A percentile compares a stretch with the other conserved stretches of the same genome.
Evolutionary conservation across 31 red algal species (phyloP).

Genomic region (Bonnemaisonia californica): DNA sequence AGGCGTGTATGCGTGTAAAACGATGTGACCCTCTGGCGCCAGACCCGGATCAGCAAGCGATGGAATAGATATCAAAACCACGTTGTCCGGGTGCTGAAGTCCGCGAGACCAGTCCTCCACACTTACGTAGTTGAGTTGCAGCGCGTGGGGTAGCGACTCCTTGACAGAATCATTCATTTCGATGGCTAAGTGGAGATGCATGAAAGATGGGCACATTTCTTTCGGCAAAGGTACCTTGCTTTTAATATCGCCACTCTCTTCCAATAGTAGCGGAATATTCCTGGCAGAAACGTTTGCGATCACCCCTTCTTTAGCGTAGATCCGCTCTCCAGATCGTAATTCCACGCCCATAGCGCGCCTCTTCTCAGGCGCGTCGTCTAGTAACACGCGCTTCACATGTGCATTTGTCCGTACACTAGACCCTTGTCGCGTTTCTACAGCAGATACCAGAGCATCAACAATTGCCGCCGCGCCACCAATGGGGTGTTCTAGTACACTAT

Average conservation of each 20-base stretch:
- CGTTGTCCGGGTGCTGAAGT: constrained; percentile 63
- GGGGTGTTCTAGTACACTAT: constrained; percentile 71
- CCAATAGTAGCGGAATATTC: constrained; percentile 44
- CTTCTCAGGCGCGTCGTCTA: constrained; percentile 29
- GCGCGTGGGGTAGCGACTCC: constrained; percentile 25
- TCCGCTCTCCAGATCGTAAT: constrained; percentile 21
- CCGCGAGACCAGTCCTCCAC: constrained; percentile 65
- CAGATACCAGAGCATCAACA: constrained; percentile 62
- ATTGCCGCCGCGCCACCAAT: constrained; percentile 73
- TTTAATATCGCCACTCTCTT: background rate
- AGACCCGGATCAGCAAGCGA: constrained; percentile 55
- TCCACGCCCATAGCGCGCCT: constrained; percentile 43
- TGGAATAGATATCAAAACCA: constrained; percentile 72
- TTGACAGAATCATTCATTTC: constrained; percentile 37
- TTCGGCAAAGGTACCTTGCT: background rate
- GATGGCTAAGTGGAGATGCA: constrained; percentile 85
- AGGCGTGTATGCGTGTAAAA: constrained; percentile 87
- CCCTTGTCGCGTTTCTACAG: constrained; percentile 22
- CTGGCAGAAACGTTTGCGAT: constrained; percentile 51
- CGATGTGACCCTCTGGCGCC: constrained; percentile 57
- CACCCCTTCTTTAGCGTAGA: constrained; percentile 52
- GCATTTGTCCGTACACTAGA: constrained; percentile 37
- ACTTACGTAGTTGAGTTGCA: constrained; percentile 64
- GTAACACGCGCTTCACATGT: constrained; percentile 44
- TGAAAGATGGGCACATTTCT: constrained; percentile 72